Base-by-base conservation (phyloP, 2,329 filamentous ascomycete genomes). In the Pseudogymnoascus sp. region DNA sequence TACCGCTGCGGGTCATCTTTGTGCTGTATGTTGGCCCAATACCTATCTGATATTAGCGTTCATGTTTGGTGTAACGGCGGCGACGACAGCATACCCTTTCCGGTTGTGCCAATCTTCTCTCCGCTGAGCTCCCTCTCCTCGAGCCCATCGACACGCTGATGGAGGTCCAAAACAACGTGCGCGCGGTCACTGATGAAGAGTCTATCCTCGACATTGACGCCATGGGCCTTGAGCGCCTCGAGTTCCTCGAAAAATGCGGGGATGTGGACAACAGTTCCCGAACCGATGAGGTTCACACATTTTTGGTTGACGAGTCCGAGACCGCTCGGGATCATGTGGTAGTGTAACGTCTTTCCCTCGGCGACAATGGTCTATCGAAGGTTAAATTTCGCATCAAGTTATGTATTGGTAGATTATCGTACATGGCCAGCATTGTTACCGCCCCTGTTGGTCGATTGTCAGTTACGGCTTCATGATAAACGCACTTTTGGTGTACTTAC, bases 261-360 rank as follows among this genome's bases (percentile, higher is more conserved):
- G 63, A 88, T 80, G 74, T 90, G 83, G 68, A 90, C 85, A 65
- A 90, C 83, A 42, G 84, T 81, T 56, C 80, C 87, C 59, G 86
- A 87, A 65, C 88, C 89, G 72, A 93, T 88, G 64, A 93, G 78
- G 77, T 92, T 93, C 70, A 85, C 80, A 73, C 84, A 89, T 47
- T 78, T 78, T 6, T 88, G 86, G 72, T 88, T 90, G 68, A 93
- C 80, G 65, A 93, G 81, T 65, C 90, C 90, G 63, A 85, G 89
- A 24, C 86, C 83, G 60, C 88, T 76, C 64, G 89, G 81, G 73
- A 87, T 83, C 67, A 84, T 83, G 74, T 81, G 81, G 72, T 78
- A 82, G 77, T 65, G 73, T 71, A 80, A 82, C 29, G 73, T 77
- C 62, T 75, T 72, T 4, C 73, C 74, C 62, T 76, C 71, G 16